Percentiles rank a stretch among this genome's conserved stretches.
Evolutionary conservation across 352 stramenopile genomes (phyloP).

Genomic region (Phytophthora hybrid): DNA sequence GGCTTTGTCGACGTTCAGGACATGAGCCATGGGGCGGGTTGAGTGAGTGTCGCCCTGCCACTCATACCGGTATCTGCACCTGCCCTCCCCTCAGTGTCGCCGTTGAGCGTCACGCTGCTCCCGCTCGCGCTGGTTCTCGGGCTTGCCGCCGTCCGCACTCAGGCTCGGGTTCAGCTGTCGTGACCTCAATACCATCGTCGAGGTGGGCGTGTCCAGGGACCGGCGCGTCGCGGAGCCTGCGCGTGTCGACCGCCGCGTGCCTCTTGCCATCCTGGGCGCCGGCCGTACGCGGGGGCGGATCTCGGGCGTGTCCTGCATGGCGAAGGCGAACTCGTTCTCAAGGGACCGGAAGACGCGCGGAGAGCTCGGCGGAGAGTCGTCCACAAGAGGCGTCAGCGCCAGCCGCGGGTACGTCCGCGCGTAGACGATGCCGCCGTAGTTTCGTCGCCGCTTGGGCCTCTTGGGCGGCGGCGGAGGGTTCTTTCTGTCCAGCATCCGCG

Average conservation of each 20-base stretch:
- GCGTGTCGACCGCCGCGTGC: slow-evolving; percentile 46
- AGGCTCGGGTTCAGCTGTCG: slow-evolving; percentile 60
- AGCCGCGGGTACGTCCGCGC: slow-evolving; percentile 43
- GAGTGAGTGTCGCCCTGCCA: slow-evolving; percentile 14
- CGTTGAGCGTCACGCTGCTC: slow-evolving; percentile 53
- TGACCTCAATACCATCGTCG: slow-evolving; percentile 69
- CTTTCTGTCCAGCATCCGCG: slow-evolving; percentile 69
- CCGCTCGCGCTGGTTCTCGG: slow-evolving; percentile 50
- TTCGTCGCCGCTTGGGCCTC: slow-evolving; percentile 37
- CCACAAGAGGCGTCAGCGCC: slow-evolving; percentile 45
- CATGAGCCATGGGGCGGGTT: slow-evolving; percentile 13
- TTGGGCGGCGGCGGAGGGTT: slow-evolving; percentile 72
- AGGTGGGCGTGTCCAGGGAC: slow-evolving; percentile 59
- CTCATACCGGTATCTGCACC: slow-evolving; percentile 27
- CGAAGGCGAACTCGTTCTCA: slow-evolving; percentile 68
- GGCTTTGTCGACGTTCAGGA: no score
- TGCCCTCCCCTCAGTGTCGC: slow-evolving; percentile 31
- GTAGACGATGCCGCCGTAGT: slow-evolving; percentile 40
- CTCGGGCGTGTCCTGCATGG: slow-evolving; percentile 65
- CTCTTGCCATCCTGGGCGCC: slow-evolving; percentile 58
- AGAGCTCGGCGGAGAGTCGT: slow-evolving; percentile 45
- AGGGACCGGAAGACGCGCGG: slow-evolving; percentile 69
- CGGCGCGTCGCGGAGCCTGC: slow-evolving; percentile 42
- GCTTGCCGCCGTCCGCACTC: slow-evolving; percentile 36
- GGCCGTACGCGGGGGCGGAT: slow-evolving; percentile 51